phyloP scores from a whole-genome alignment of 805 yeast species.

The Candida khao-thaluensis region DNA sequence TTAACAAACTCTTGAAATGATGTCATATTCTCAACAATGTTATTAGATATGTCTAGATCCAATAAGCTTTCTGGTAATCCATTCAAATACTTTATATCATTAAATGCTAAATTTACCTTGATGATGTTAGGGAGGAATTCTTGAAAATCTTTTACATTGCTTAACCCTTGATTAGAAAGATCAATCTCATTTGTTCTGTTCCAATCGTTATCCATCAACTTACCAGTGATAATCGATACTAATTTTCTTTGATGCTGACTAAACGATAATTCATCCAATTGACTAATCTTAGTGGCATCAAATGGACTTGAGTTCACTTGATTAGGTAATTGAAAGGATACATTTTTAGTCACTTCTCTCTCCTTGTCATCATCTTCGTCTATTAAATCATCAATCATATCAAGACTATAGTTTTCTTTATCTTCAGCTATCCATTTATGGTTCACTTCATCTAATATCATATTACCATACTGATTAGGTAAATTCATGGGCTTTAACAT shows the following conservation, averaged over 20 bases:
- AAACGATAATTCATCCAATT: constrained; percentile 46
- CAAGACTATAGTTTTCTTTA: constrained; percentile 27
- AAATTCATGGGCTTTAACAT: constrained; percentile 33
- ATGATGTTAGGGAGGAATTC: constrained; percentile 44
- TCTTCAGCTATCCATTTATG: constrained; percentile 30
- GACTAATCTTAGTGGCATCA: constrained; percentile 44
- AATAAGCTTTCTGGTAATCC: constrained; percentile 45
- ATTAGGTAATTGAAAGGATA: constrained; percentile 41
- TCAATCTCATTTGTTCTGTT: constrained; percentile 35
- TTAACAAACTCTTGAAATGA: constrained; percentile 40
- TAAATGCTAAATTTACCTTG: constrained; percentile 41
- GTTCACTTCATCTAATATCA: constrained; percentile 31
- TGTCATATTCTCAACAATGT: constrained; percentile 40
- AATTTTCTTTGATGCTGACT: constrained; percentile 44
- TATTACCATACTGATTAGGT: constrained; percentile 35
- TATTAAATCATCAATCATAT: constrained; percentile 39
- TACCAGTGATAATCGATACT: constrained; percentile 46
- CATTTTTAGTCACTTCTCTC: constrained; percentile 25
- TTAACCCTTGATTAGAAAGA: constrained; percentile 32
- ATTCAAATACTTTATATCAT: constrained; percentile 40
- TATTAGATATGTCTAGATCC: constrained; percentile 37
- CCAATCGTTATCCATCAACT: constrained; percentile 40
- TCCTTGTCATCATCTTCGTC: constrained; percentile 11
- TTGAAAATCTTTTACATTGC: constrained; percentile 43
- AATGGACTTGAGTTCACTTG: constrained; percentile 15